Evolutionary conservation across 2,329 filamentous ascomycete genomes (phyloP), one percentile per base, ranked within the genome.

Genomic region (Neofusicoccum kwambonambiense): DNA sequence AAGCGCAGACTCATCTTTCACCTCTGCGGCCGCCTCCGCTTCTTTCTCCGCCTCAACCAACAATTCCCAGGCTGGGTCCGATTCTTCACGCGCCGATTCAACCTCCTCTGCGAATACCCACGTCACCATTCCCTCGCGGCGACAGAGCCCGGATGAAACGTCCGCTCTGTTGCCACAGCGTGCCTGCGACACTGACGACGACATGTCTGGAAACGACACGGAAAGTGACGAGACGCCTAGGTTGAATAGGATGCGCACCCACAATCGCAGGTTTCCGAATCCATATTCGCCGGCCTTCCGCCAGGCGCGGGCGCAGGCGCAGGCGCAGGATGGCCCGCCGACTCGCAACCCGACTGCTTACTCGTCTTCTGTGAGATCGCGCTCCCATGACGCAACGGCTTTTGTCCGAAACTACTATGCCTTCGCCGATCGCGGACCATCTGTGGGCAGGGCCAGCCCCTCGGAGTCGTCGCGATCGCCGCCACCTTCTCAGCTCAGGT

Each of bases 1-100:
- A 0, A 96, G 90, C 70, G 86, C 87, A 1, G 87, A 90, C 35
- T 93, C 92, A 0, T 97, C 93, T 0, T 97, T 97, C 74, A 86
- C 89, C 0, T 93, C 91, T 9, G 83, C 83, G 1, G 80, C 81
- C n/a, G 80, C 84, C 3, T 82, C 83, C 44, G 81, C 81, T 12
- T 84, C 84, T 0, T 82, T 81, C 62, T 65, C 63, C 17, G 39
- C 63, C 7, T 67, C 66, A 39, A 63, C 44, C 27, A 22, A 52
- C 31, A 65, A 64, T 4, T 60, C 54, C 4, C 50, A 65, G n/a
- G 47, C 56, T 27, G 65, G 47, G n/a, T 62, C 62, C 4, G 19
- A 50, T 7, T 56, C 52, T 4, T 34, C 44, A 11, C 63, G 63
- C 47, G 56, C 54, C 7, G 62, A 22, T 5, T 77, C 76, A 2